phyloP scores from a whole-genome alignment of 768 basidiomycete species.

The Strobilomyces dryophilus region DNA sequence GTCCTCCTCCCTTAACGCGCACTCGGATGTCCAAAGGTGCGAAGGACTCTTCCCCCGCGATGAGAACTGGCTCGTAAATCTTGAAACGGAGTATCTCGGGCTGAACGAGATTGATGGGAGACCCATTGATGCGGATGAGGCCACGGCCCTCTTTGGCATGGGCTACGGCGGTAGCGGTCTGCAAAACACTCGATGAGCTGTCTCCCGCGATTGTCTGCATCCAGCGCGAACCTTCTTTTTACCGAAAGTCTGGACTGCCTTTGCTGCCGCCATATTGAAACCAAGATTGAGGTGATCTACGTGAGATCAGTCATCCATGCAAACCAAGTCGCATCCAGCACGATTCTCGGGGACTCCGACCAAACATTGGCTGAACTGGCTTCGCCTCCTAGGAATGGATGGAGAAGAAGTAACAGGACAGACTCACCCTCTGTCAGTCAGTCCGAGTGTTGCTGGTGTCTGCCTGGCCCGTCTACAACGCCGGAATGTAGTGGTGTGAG shows the following conservation, averaged over 20 bases:
- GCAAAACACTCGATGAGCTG: conserved; percentile 8
- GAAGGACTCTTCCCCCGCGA: conserved; percentile 88
- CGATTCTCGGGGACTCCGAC: conserved; percentile 23
- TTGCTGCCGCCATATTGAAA: conserved; percentile 63
- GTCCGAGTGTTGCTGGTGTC: conserved; percentile 26
- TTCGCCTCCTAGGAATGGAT: background rate
- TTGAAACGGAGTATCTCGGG: conserved; percentile 97
- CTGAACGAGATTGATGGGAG: conserved; percentile 92
- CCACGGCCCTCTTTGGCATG: conserved; percentile 96
- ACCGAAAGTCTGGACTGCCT: conserved; percentile 98
- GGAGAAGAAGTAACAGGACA: conserved; percentile 6
- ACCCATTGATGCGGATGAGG: conserved; percentile 93
- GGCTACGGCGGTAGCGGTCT: conserved; percentile 98
- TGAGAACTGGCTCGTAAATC: conserved; percentile 95
- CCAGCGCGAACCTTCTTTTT: conserved; percentile 88
- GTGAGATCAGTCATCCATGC: conserved; percentile 37
- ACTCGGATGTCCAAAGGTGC: conserved; percentile 90
- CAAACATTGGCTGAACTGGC: background rate
- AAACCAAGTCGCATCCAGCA: conserved; percentile 37
- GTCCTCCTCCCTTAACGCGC: conserved; percentile 98
- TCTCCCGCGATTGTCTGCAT: background rate
- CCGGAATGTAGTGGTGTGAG: background rate
- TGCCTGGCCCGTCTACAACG: background rate
- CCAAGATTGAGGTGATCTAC: conserved; percentile 19
- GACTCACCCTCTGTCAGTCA: conserved; percentile 39